Base-by-base conservation (phyloP, 1,139 yeast genomes). In the Blastobotrys apis region DNA sequence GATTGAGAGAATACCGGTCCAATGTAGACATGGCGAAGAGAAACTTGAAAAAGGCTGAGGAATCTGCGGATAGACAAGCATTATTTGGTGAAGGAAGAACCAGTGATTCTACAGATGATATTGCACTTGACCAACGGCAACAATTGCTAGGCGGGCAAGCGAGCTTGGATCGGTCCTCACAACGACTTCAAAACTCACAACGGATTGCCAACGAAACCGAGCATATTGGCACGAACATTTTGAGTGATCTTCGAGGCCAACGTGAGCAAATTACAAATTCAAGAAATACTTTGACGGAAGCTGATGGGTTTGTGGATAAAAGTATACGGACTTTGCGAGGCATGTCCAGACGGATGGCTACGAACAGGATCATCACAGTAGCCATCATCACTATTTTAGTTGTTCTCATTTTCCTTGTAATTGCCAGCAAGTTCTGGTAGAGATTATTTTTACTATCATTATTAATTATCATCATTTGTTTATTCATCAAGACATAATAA, bases 331-430 rank as follows among this genome's bases (percentile, higher is more conserved):
- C 98, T 0, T 71, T 94, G 58, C 81, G 87, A 58, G 76, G 87
- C 19, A 94, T 94, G 98, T 84, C 96, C 25, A 75, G 97, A 65
- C 53, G 98, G 58, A 75, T 92, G 73, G 90, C 94, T n/a, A 94
- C 97, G 3, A 94, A 94, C 66, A 84, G 88, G 65, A 75, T 90
- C 56, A 86, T 94, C 51, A 88, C 95, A 48, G 87, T 88, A 58
- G 95, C 95, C n/a, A 92, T 94, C 48, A 92, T 94, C 48, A 95
- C 85, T 2, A 90, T 92, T 13, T 75, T 94, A 58, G 80, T 92
- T 5, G 62, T 92, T 47, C 74, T 94, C 57, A 94, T 94, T 47
- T 71, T 92, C 52, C 73, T 94, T 53, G 97, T 90, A 20, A 72
- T 92, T 52, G 88, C 86, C 45, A 82, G 92, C 61, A 92, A 92